Conservation (phyloP, 768 basidiomycete genomes). For the Lentinula raphanica region DNA sequence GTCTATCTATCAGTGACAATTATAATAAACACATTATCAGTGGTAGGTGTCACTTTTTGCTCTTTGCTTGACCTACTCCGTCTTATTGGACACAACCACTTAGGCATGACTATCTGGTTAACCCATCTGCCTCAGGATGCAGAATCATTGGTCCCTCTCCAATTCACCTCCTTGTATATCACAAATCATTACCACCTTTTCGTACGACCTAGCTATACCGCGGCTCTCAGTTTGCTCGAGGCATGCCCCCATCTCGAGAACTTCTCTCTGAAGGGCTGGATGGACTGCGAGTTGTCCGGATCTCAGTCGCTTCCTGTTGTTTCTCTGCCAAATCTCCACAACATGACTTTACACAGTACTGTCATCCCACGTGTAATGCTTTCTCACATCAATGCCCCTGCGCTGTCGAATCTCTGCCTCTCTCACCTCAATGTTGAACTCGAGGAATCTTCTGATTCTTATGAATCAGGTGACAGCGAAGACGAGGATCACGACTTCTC, state of each 20-base stretch:
- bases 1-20: slow-evolving; percentile 4
- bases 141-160: slow-evolving; percentile 38
- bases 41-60: slow-evolving; percentile 27
- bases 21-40: too few relatives aligned
- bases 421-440: slow-evolving; percentile 64
- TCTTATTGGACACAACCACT: slow-evolving; percentile 20
- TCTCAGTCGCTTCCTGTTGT: slow-evolving; percentile 34
- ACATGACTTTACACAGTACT: slow-evolving; percentile 50
- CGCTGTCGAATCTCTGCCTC: slow-evolving; percentile 56
- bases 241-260: slow-evolving; percentile 58
- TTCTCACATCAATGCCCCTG: slow-evolving; percentile 58
- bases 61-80: slow-evolving; percentile 29
- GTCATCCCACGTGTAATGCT: slow-evolving; percentile 63
- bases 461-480: slow-evolving; percentile 65
- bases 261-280: slow-evolving; percentile 52
- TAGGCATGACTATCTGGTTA: slow-evolving; percentile 44
- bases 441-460: slow-evolving; percentile 24
- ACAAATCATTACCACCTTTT: slow-evolving; percentile 36
- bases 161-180: slow-evolving; percentile 54
- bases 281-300: slow-evolving; percentile 35
- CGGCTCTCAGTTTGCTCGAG: slow-evolving; percentile 55
- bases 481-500: slow-evolving; percentile 73
- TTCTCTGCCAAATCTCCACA: slow-evolving; percentile 53
- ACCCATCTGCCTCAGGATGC: slow-evolving; percentile 45
- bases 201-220: slow-evolving; percentile 36